Base-by-base conservation (phyloP, 2,329 filamentous ascomycete genomes). In the Metarhizium humberi region DNA sequence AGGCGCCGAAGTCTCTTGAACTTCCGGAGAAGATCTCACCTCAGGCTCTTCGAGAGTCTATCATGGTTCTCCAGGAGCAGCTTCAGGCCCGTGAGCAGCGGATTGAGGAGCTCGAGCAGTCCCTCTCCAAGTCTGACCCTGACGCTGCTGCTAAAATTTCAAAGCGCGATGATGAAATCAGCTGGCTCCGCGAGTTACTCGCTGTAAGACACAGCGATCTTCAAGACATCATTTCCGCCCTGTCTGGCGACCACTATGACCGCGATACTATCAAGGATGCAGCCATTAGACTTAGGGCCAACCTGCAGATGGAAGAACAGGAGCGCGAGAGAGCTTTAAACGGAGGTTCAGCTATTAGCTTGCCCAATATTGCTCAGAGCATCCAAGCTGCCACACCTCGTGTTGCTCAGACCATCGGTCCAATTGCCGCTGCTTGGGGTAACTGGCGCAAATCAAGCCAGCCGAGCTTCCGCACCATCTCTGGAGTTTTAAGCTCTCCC, bases 271-370 rank as follows among this genome's bases (percentile, higher is more conserved):
- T 96, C 60, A 89, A 88, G 63, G 92, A 97, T 67, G 91, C 92
- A 6, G 89, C 90, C 40, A 97, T 97, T 63, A 87, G 94, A 53
- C 85, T 99, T 58, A 90, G 90, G 68, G 90, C 94, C 14, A 96
- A 96, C 65, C 78, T 99, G 40, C 90, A 97, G 68, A 99, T 99
- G 94, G 92, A 99, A 70, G 89, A 95, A 67, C 90, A 96, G 68
- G 92, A 96, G 72, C 89, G 90, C 52, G 92, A 97, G 70, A 82
- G 94, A 57, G 86, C 90, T 1, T 81, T 89, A 72, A 85, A 87
- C 54, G 85, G 85, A 50, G 82, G 81, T 14, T 87, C 84, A 7
- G 76, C 82, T 32, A 78, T 86, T 58, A 82, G 78, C 54, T 77
- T 94, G 62, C 88, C 89, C 4, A 89, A 88, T 45, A 81, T 96